These are phyloP conservation scores for Chalciporus pseudorubinellus DNA, from an alignment of 768 basidiomycete genomes.

Conservation along the genomic window DNA sequence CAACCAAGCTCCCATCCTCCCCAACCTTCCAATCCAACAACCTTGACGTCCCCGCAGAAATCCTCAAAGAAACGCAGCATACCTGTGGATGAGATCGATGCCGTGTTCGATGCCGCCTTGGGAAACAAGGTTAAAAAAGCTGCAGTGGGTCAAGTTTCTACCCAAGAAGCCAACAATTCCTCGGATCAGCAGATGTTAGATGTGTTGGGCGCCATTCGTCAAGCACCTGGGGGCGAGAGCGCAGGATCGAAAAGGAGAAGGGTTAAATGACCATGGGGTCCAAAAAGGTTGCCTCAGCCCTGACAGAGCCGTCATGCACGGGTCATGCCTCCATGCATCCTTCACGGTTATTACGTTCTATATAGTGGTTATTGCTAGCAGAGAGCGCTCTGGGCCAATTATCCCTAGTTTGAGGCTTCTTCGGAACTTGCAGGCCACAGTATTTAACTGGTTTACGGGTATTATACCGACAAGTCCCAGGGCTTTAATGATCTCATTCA, in stretches of 20 bases:
- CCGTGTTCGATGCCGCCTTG: slow-evolving; percentile 56
- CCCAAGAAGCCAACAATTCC: slow-evolving; percentile 9
- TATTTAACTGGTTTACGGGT: background rate
- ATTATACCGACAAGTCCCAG: background rate
- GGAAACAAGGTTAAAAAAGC: slow-evolving; percentile 61
- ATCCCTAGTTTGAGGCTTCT: no score
- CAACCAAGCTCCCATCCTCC: slow-evolving; percentile 17
- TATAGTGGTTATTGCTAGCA: no score
- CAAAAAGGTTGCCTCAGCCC: no score
- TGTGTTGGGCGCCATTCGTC: slow-evolving; percentile 58
- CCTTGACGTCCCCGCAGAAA: slow-evolving; percentile 27
- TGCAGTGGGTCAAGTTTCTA: slow-evolving; percentile 33
- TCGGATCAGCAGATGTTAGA: slow-evolving; percentile 43
- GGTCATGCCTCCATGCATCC: no score
- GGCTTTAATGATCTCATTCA: slow-evolving; percentile 7
- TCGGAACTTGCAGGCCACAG: background rate
- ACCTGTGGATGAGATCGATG: slow-evolving; percentile 71
- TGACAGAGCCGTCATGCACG: no score
- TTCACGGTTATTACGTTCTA: no score
- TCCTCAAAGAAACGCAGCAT: slow-evolving; percentile 44
- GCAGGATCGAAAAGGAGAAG: slow-evolving; percentile 34
- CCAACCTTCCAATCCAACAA: background rate
- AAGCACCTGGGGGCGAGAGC: slow-evolving; percentile 50
- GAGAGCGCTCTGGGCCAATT: no score
- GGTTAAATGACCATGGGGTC: background rate